Percentiles rank a stretch among this genome's conserved stretches.
Evolutionary conservation across 208 protist genomes (phyloP).

Genomic region (Endotrypanum monterogeii): DNA sequence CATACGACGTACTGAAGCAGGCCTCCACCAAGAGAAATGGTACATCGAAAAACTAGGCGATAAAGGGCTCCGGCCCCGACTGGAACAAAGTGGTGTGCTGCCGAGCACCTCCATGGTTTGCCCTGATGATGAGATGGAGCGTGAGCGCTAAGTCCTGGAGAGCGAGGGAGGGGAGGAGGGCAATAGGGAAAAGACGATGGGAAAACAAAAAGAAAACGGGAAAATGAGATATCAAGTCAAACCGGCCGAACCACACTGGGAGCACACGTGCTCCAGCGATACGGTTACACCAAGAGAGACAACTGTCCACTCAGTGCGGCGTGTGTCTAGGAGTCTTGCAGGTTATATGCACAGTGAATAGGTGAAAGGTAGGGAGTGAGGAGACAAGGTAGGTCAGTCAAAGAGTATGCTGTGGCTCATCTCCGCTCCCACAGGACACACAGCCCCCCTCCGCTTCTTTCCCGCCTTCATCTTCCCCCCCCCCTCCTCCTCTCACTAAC

Average conservation of each 20-base stretch:
- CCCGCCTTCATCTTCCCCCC: neutral
- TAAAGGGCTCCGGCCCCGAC: too few relatives aligned
- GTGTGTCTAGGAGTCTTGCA: neutral
- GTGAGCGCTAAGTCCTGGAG: neutral
- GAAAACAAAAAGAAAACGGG: neutral
- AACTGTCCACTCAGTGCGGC: neutral
- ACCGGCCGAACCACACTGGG: too few relatives aligned
- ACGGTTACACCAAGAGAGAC: neutral
- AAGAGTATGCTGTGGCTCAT: neutral
- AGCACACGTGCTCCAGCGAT: neutral
- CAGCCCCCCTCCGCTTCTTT: neutral
- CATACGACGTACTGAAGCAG: constrained; percentile 93
- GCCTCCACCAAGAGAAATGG: constrained; percentile 34
- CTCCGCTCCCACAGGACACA: neutral
- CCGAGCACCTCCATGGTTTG: neutral
- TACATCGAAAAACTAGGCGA: constrained; percentile 9
- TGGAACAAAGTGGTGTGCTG: neutral
- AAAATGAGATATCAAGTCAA: too few relatives aligned
- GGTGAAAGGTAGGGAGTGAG: neutral
- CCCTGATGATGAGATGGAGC: too few relatives aligned
- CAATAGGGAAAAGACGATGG: neutral
- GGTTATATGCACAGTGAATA: neutral
- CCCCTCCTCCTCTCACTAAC: neutral
- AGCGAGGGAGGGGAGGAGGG: neutral
- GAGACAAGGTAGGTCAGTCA: neutral